Base-by-base conservation (phyloP, 2,329 filamentous ascomycete genomes). In the Exophiala oligosperma region DNA sequence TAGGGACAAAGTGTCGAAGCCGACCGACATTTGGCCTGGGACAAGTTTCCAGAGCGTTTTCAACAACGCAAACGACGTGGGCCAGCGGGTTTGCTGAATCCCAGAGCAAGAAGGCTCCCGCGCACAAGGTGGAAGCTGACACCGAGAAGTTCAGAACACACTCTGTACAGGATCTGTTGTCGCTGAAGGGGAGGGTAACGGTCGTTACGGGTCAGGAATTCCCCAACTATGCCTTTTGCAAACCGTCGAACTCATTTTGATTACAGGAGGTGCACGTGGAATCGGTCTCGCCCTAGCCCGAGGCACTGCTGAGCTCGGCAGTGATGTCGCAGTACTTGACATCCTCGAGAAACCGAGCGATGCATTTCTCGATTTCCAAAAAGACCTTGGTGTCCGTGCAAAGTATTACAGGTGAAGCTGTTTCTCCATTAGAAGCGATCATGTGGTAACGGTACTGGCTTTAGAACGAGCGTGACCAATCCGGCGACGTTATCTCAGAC, bases 101-200 rank as follows among this genome's bases (percentile, higher is more conserved):
- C 12, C 40, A 43, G 40, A 5, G 4, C 5, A 57, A 60, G 17
- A 50, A 37, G 21, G 35, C 53, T 2, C 53, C 48, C 17, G 35
- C 26, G 28, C 29, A 49, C 21, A 26, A 49, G 11, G 28, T 49
- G 9, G 54, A 28, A 41, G 49, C 53, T 4, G 40, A 43, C 11
- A 55, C 28, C 38, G 54, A 61, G 21, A 50, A 54, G 24, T 61
- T 38, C 12, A 50, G 47, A n/a, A 21, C 43, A 14, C 50, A 29
- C 26, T 46, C 54, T 7, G 55, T 61, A 24, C 59, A 55, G n/a
- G 72, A 75, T 54, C 71, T 76, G 21, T 70, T 81, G 48, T 78
- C 77, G 57, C 77, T 79, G 26, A 75, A 77, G 50, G 78, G 78
- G 66, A 74, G 74, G 59, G 73, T 74, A 2, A 73, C 77, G 11